Evolutionary conservation across 495 filamentous ascomycete genomes (phyloP).

Genomic region (Aspergillus hancockii): DNA sequence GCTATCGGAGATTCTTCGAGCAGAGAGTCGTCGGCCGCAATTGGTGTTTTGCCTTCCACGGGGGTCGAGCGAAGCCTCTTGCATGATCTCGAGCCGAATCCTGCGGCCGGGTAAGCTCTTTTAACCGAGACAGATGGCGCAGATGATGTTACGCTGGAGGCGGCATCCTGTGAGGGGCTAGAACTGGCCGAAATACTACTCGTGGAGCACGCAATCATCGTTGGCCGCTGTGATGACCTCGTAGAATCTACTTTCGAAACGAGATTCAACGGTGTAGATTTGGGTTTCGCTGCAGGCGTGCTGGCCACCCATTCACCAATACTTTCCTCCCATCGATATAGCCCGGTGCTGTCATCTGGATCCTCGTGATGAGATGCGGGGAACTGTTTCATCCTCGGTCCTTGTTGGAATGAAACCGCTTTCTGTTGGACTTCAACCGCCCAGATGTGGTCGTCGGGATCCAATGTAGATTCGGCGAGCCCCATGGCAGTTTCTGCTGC

Average conservation of each 20-base stretch:
- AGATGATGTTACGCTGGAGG: conserved; percentile 37
- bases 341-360: conserved; percentile 20
- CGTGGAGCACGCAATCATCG: conserved; percentile 22
- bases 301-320: conserved; percentile 56
- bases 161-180: conserved; percentile 17
- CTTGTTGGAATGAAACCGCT: conserved; percentile 25
- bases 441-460: conserved; percentile 52
- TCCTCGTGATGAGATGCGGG: conserved; percentile 20
- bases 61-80: conserved; percentile 30
- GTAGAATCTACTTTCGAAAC: conserved; percentile 5
- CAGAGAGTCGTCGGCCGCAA: background rate
- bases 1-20: conserved; percentile 15
- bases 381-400: conserved; percentile 7
- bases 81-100: conserved; percentile 20
- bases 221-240: conserved; percentile 7
- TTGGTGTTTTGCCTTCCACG: conserved; percentile 1
- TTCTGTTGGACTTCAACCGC: conserved; percentile 47
- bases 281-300: conserved; percentile 38
- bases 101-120: conserved; percentile 17
- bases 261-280: conserved; percentile 10
- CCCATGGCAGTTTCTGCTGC: conserved; percentile 50
- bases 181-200: conserved; percentile 28
- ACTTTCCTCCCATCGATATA: conserved; percentile 56
- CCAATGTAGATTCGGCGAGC: conserved; percentile 45
- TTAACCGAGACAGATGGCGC: conserved; percentile 32